A percentile compares a stretch with the other conserved stretches of the same genome.
These are phyloP conservation scores for Yamadazyma friedrichii DNA, from an alignment of 1,139 yeast genomes.

Conservation along the genomic window DNA sequence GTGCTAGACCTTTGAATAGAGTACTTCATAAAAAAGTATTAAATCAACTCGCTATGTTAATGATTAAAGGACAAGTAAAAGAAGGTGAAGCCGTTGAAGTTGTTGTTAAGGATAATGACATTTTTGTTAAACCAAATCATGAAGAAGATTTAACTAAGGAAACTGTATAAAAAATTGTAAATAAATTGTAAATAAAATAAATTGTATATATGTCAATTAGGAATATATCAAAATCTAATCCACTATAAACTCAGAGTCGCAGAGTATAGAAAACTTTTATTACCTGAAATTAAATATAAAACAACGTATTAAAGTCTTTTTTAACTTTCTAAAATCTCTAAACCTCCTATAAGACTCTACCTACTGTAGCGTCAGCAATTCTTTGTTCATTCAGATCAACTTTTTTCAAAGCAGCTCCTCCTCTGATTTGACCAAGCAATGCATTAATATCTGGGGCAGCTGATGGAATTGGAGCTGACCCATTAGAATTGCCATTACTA, in stretches of 20 bases:
- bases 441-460: constrained; percentile 44
- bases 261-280: constrained; percentile 1
- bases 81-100: constrained; percentile 64
- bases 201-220: neutral
- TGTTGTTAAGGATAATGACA: constrained; percentile 23
- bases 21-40: constrained; percentile 76
- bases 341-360: constrained; percentile 41
- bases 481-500: constrained; percentile 16
- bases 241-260: no score
- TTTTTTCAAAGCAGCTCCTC: constrained; percentile 48
- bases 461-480: constrained; percentile 21
- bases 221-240: no score
- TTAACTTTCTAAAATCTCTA: neutral
- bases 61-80: constrained; percentile 77
- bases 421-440: constrained; percentile 55
- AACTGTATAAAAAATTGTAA: neutral
- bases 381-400: constrained; percentile 48
- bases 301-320: constrained; percentile 1
- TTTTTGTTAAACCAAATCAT: constrained; percentile 51
- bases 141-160: constrained; percentile 16
- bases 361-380: constrained; percentile 45
- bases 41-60: constrained; percentile 79
- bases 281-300: constrained; percentile 2
- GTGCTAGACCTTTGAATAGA: constrained; percentile 95
- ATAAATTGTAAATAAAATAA: neutral